phyloP scores from a whole-genome alignment of 805 yeast species.

The Scheffersomyces spartinae region DNA sequence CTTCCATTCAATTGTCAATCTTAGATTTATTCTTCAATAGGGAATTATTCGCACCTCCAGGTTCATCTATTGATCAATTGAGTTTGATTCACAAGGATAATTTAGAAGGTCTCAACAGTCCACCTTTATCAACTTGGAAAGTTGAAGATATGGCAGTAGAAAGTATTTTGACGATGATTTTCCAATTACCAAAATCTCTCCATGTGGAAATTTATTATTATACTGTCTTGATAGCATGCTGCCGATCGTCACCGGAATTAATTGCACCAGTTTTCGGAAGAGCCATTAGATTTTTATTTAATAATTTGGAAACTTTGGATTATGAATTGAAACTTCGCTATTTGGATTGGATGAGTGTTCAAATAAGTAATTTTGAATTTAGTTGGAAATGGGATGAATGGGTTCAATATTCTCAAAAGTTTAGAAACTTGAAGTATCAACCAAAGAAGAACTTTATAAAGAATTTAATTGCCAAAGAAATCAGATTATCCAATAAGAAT shows the following conservation, averaged over 20 bases:
- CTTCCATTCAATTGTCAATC: conserved; percentile 69
- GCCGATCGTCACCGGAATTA: conserved; percentile 57
- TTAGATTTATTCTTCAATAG: conserved; percentile 62
- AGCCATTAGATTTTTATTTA: conserved; percentile 74
- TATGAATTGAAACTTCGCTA: conserved; percentile 63
- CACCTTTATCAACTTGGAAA: conserved; percentile 66
- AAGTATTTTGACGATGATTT: conserved; percentile 64
- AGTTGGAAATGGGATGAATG: conserved; percentile 99
- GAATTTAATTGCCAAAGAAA: conserved; percentile 73
- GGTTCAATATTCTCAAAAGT: conserved; percentile 46
- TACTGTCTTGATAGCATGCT: conserved; percentile 75
- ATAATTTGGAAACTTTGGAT: conserved; percentile 55
- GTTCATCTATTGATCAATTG: conserved; percentile 67
- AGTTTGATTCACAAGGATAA: conserved; percentile 29
- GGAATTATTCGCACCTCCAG: conserved; percentile 42
- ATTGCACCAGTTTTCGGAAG: conserved; percentile 94
- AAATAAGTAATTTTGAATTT: conserved; percentile 85
- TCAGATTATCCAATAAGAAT: conserved; percentile 66
- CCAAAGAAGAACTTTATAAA: conserved; percentile 66
- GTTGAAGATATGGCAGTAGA: conserved; percentile 86
- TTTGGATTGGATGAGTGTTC: conserved; percentile 87
- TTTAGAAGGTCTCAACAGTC: conserved; percentile 26
- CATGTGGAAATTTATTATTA: conserved; percentile 72
- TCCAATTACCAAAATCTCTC: conserved; percentile 58
- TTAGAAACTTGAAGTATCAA: conserved; percentile 40